Conservation (phyloP, 345 rosid species). For the Salix exigua region DNA sequence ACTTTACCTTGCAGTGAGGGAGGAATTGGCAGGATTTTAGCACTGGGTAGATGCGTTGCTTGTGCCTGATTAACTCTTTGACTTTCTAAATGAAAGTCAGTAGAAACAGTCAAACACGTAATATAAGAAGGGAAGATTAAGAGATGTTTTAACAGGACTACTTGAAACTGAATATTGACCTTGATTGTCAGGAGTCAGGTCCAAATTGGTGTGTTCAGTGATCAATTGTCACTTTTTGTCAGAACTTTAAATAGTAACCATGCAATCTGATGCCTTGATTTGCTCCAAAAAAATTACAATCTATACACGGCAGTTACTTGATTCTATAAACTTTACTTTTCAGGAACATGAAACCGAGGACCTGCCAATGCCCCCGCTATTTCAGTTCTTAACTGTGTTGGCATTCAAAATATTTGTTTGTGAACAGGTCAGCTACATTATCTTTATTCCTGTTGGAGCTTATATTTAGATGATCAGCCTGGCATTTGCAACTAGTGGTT, state of each 20-base stretch:
- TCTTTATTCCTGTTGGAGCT: slow-evolving; percentile 1
- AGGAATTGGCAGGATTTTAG: neutral
- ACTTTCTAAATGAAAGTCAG: neutral
- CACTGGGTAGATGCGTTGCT: neutral
- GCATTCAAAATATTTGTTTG: slow-evolving; percentile 73
- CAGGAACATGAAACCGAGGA: slow-evolving; percentile 73
- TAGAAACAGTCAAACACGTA: neutral
- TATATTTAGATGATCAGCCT: neutral
- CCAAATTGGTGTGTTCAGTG: neutral
- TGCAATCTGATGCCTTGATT: neutral
- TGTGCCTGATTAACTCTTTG: neutral
- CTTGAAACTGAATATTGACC: neutral
- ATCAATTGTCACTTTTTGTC: neutral
- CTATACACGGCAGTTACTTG: neutral
- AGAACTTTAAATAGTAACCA: neutral
- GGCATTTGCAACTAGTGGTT: neutral
- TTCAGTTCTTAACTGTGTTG: slow-evolving; percentile 79
- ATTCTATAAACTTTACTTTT: slow-evolving; percentile 19
- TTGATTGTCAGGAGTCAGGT: neutral
- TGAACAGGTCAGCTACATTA: slow-evolving; percentile 57
- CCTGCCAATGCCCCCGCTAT: slow-evolving; percentile 90
- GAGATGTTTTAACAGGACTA: neutral
- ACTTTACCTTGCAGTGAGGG: neutral
- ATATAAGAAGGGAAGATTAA: neutral
- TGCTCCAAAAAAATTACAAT: neutral